Percentiles rank a stretch among this genome's conserved stretches.
These are phyloP conservation scores for Ceratobasidium sp. DNA, from an alignment of 1,284 basidiomycete genomes.

Conservation along the genomic window DNA sequence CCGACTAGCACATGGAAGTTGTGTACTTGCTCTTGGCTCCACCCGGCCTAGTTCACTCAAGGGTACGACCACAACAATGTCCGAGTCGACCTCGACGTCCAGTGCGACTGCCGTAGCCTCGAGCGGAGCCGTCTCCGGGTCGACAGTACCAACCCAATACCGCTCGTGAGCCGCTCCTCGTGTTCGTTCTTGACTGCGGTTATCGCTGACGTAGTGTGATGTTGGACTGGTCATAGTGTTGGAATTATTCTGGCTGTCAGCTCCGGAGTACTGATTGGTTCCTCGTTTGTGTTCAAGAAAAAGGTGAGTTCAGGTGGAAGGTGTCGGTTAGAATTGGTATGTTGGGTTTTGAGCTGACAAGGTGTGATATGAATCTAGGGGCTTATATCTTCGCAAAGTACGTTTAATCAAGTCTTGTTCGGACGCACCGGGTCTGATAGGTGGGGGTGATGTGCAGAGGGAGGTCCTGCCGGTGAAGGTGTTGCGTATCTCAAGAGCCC, in stretches of 20 bases:
- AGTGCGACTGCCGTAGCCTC: background rate
- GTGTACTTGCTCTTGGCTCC: too few species aligned
- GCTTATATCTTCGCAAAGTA: slow-evolving; percentile 47
- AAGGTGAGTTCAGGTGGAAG: slow-evolving; percentile 52
- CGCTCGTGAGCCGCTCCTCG: slow-evolving; percentile 28
- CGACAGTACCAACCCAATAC: slow-evolving; percentile 19
- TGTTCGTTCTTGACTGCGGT: background rate
- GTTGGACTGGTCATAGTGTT: slow-evolving; percentile 47
- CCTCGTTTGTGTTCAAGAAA: slow-evolving; percentile 73
- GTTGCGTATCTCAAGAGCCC: slow-evolving; percentile 72
- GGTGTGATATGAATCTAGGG: slow-evolving; percentile 34
- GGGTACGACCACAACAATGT: background rate
- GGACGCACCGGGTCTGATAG: slow-evolving; percentile 16
- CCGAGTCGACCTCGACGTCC: background rate
- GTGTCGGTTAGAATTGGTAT: background rate
- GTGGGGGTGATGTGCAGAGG: slow-evolving; percentile 58
- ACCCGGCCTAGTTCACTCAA: too few species aligned
- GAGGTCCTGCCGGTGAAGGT: slow-evolving; percentile 70
- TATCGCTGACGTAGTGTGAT: background rate
- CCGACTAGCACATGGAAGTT: too few species aligned
- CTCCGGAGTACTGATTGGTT: slow-evolving; percentile 73
- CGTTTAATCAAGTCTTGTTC: background rate
- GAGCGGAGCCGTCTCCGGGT: background rate
- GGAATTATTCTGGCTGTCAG: slow-evolving; percentile 70
- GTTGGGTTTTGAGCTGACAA: background rate